phyloP scores from a whole-genome alignment of 75 land plant genomes.

The Selaginella moellendorffii region DNA sequence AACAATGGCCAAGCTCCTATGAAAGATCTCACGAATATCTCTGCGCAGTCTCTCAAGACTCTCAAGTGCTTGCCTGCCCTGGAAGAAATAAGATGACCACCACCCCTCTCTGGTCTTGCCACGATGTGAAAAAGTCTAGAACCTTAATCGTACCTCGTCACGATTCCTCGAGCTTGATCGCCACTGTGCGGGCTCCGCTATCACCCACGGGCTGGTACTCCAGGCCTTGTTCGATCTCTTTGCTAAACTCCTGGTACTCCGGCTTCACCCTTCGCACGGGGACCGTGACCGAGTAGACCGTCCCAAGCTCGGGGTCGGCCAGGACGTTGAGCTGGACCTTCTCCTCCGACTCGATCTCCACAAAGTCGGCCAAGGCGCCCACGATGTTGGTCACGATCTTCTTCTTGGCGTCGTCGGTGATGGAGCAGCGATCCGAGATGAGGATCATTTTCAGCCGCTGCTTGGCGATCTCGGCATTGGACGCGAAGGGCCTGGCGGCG shows the following conservation, averaged over 20 bases:
- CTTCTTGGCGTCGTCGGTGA: conserved; percentile 4
- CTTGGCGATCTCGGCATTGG: conserved; percentile 10
- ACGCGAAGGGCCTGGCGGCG: not conserved
- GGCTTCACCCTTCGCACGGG: conserved; percentile 6
- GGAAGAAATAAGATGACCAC: no score
- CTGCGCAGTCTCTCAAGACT: no score
- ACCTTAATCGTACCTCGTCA: no score
- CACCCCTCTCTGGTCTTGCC: no score
- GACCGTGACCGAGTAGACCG: conserved; percentile 6
- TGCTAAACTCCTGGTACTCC: conserved; percentile 4
- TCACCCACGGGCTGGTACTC: no score
- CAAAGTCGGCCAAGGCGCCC: not conserved
- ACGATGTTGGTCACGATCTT: conserved; percentile 3
- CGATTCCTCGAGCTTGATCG: no score
- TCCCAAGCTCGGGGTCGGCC: conserved; percentile 2
- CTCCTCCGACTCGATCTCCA: conserved; percentile 5
- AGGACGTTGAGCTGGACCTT: conserved; percentile 2
- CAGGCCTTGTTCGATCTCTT: conserved; percentile 1
- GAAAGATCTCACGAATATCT: no score
- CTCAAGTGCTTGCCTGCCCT: no score
- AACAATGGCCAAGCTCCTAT: no score
- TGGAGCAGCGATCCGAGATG: conserved; percentile 7
- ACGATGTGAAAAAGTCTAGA: no score
- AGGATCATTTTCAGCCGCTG: conserved; percentile 4
- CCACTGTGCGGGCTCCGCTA: no score